A percentile compares a stretch with the other conserved stretches of the same genome.
Conservation (phyloP, 2,329 filamentous ascomycete species). For the Fusarium piperis region DNA sequence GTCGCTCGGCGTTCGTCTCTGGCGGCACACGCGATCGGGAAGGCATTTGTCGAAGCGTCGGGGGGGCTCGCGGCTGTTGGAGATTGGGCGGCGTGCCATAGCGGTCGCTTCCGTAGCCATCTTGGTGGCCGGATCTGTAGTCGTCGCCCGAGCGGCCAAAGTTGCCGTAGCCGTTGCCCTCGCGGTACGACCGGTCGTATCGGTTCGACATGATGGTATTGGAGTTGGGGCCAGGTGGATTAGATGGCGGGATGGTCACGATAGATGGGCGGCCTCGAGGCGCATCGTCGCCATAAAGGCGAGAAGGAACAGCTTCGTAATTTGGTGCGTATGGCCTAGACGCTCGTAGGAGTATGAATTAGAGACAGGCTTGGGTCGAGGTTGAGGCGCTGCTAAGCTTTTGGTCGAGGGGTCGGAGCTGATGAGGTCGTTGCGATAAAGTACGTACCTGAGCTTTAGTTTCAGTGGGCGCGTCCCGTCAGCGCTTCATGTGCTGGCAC, state of each 20-base stretch:
- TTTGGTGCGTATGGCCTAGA: not conserved
- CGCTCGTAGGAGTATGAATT: not conserved
- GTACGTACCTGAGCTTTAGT: conserved; percentile 3
- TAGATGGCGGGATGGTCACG: conserved; percentile 26
- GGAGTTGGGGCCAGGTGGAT: conserved; percentile 18
- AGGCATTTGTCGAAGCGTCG: conserved; percentile 47
- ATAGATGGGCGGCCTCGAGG: conserved; percentile 19
- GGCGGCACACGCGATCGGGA: conserved; percentile 51
- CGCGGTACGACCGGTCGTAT: conserved; percentile 55
- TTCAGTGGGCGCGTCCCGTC: not conserved
- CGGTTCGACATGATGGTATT: conserved; percentile 59
- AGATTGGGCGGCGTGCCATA: conserved; percentile 49
- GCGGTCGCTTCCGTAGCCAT: conserved; percentile 56
- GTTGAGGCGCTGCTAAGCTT: conserved; percentile 3
- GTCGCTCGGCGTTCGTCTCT: conserved; percentile 62
- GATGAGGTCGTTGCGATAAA: conserved; percentile 19
- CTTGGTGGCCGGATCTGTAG: conserved; percentile 51
- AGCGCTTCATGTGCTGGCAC: not conserved
- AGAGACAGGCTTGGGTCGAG: not conserved
- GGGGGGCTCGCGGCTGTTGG: conserved; percentile 43
- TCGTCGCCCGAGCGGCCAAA: conserved; percentile 55
- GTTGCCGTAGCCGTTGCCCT: conserved; percentile 58
- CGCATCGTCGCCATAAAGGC: conserved; percentile 33
- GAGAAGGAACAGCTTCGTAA: not conserved
- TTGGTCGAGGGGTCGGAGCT: conserved; percentile 27